Evolutionary conservation across 2,329 filamentous ascomycete genomes (phyloP).

Genomic region (Nothopassalora personata): DNA sequence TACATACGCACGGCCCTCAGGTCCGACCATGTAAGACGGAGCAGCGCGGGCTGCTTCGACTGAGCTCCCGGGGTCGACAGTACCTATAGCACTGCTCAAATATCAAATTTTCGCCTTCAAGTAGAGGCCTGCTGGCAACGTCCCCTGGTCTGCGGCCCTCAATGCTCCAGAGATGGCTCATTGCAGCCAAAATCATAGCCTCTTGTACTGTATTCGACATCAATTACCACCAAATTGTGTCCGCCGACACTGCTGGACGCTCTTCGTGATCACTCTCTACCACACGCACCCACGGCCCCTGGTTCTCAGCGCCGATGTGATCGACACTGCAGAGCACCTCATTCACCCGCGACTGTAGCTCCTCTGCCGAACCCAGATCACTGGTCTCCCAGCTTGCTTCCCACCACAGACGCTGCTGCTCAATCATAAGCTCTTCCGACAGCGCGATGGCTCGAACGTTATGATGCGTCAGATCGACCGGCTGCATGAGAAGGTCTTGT

Average conservation of each 20-base stretch:
- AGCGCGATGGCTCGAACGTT: conserved; percentile 11
- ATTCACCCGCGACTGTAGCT: conserved; percentile 11
- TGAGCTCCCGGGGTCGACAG: no score
- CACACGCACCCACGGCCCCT: conserved; percentile 4
- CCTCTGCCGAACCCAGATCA: conserved; percentile 11
- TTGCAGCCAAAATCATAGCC: background rate
- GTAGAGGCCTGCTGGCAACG: no score
- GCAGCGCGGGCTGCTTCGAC: no score
- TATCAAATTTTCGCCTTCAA: no score
- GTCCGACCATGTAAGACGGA: no score
- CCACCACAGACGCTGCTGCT: conserved; percentile 15
- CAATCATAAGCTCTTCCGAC: conserved; percentile 12
- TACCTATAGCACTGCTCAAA: no score
- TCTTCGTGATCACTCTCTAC: background rate
- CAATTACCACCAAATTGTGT: background rate
- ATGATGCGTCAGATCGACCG: conserved; percentile 5
- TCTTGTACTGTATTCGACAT: background rate
- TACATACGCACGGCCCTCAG: no score
- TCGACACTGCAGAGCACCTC: conserved; percentile 16
- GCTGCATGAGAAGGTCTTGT: conserved; percentile 9
- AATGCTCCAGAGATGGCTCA: background rate
- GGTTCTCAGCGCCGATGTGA: conserved; percentile 13
- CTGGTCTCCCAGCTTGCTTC: conserved; percentile 17
- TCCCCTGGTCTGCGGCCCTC: no score
- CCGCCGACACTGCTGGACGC: background rate